These are phyloP conservation scores for Zizania latifolia DNA, from an alignment of 176 grass and related monocot species.

Conservation along the genomic window DNA sequence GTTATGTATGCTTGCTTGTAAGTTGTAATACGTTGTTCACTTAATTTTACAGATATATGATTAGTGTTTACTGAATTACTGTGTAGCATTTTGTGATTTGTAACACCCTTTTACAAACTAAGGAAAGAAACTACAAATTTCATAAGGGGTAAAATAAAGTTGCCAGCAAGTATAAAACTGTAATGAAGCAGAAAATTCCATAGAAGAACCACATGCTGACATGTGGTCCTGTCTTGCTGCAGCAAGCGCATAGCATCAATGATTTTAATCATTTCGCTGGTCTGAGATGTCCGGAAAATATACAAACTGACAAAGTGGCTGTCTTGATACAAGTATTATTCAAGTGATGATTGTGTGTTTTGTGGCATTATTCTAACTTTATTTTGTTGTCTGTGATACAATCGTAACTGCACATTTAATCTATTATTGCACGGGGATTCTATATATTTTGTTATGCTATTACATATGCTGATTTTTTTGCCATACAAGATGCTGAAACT, in stretches of 20 bases:
- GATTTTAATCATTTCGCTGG: not conserved
- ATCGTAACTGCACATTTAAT: too few species aligned
- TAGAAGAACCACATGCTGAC: not conserved
- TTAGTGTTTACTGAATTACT: not conserved
- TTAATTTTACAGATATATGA: not conserved
- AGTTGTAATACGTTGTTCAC: not conserved
- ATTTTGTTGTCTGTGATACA: not conserved
- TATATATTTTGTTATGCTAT: too few species aligned
- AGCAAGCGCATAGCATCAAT: not conserved
- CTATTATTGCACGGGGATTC: too few species aligned
- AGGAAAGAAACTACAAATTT: not conserved
- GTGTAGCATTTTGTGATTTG: not conserved
- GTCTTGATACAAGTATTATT: not conserved
- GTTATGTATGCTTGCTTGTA: not conserved
- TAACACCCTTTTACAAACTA: not conserved
- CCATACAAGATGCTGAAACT: too few species aligned
- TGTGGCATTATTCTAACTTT: not conserved
- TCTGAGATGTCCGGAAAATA: not conserved
- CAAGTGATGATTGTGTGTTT: not conserved
- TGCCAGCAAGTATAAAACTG: not conserved
- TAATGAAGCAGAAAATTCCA: not conserved
- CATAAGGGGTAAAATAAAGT: not conserved
- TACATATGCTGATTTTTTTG: too few species aligned
- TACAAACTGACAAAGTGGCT: not conserved
- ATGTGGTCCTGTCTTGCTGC: not conserved